Percentiles rank a stretch among this genome's conserved stretches.
Evolutionary conservation across 1,284 basidiomycete genomes (phyloP).

Genomic region (Cystobasidium slooffiae): DNA sequence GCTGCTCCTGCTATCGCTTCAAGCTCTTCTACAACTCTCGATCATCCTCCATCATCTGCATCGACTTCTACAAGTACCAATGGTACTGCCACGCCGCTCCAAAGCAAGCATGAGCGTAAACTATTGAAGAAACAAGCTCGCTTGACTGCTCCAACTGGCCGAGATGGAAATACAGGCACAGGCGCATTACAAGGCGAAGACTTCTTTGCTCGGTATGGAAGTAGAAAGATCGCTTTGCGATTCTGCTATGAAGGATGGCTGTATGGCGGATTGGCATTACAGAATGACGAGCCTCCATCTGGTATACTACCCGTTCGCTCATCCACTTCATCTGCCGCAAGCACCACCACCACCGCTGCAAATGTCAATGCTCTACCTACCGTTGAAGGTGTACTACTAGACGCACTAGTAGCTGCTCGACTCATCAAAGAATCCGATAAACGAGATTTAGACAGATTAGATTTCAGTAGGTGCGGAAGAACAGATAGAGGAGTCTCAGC

Average conservation of each 20-base stretch:
- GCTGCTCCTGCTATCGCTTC: neutral
- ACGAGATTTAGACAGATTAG: conserved; percentile 79
- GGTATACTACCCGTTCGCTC: conserved; percentile 1
- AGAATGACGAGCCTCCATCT: conserved; percentile 63
- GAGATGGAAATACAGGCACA: no score
- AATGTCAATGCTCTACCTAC: conserved; percentile 69
- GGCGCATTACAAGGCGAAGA: neutral
- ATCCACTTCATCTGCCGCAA: conserved; percentile 49
- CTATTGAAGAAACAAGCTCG: conserved; percentile 13
- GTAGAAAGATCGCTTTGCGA: conserved; percentile 86
- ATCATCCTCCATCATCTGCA: neutral
- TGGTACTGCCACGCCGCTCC: neutral
- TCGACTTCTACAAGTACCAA: neutral
- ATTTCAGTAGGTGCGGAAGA: conserved; percentile 87
- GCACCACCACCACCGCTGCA: neutral
- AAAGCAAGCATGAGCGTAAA: conserved; percentile 19
- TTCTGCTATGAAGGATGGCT: conserved; percentile 91
- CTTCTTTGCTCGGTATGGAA: conserved; percentile 55
- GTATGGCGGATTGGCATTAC: conserved; percentile 87
- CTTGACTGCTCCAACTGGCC: neutral
- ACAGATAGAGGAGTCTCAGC: conserved; percentile 95
- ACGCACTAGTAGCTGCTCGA: conserved; percentile 71
- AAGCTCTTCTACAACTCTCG: neutral
- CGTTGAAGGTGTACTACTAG: conserved; percentile 85
- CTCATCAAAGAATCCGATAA: conserved; percentile 69